Evolutionary conservation across 306 rosid genomes (phyloP), one percentile per base, ranked within the genome.

Genomic region (Fragaria ananassa): DNA sequence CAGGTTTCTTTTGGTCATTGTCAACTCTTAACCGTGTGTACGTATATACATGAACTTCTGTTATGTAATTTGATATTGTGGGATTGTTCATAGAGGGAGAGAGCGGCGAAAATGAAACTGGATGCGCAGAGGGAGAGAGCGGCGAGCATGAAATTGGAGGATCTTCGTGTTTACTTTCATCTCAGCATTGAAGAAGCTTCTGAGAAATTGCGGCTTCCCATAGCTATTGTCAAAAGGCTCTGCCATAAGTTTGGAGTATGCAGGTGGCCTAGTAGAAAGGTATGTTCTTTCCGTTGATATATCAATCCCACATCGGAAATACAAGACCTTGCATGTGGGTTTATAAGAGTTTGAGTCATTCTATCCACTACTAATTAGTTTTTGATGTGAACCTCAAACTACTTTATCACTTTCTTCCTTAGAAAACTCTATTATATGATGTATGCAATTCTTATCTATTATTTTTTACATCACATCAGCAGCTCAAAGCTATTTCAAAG

Each of bases 211-310:
- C 66, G 76, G 0, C 53, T 92, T 1, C 85, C 97, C 53, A 74
- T 84, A 10, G 79, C 93, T 1, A 91, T 83, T 1, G 23, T 94
- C 25, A 91, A 94, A 81, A 89, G 80, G 82, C 76, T 90, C 4
- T 90, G 96, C 42, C 92, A 96, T 11, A 74, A 53, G 57, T 72
- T 71, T 31, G 79, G 82, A 3, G 63, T 94, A 69, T 6, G 15
- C 1, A 83, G 96, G 78, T 94, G 98, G 96, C 98, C 97, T 25
- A 37, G 75, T 45, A 84, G 97, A 83, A 94, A 94, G 96, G 97
- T 19, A 1, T 21, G 54, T 78, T 29, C 34, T 31, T 31, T 31
- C 31, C 1, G 3, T 29, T 29, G 0, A 29, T 3, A 29, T 29
- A 29, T 29, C 31, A 29, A 29, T 29, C 31, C 3, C 3, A 29